A percentile compares a stretch with the other conserved stretches of the same genome.
Evolutionary conservation across 768 basidiomycete species (phyloP).

Genomic region (Psilocybe subaeruginosa): DNA sequence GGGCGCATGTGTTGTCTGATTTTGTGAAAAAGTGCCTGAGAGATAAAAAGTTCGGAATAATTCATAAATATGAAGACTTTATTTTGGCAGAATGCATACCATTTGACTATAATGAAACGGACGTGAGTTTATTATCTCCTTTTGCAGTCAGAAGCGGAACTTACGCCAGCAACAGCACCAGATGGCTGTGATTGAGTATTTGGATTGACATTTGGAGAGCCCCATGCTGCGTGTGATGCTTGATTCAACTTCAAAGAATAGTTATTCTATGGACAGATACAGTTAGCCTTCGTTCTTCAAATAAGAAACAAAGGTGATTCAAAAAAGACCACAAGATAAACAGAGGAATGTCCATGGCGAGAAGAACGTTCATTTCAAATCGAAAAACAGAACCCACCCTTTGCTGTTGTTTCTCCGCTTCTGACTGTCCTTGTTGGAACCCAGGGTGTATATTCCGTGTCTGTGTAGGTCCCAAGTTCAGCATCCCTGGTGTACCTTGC

Average conservation of each 20-base stretch:
- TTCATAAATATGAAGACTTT: conserved; percentile 11
- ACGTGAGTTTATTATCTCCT: conserved; percentile 6
- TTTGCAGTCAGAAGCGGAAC: conserved; percentile 15
- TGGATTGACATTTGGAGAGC: conserved; percentile 54
- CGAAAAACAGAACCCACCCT: conserved; percentile 51
- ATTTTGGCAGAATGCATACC: conserved; percentile 20
- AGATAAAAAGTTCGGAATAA: conserved; percentile 7
- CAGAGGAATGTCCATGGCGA: conserved; percentile 1
- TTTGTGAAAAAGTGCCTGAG: conserved; percentile 26
- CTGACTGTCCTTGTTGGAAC: conserved; percentile 60
- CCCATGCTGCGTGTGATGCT: conserved; percentile 67
- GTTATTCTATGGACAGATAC: conserved; percentile 45
- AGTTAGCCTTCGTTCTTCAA: conserved; percentile 16
- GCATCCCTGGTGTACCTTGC: conserved; percentile 65
- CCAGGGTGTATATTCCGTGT: conserved; percentile 52
- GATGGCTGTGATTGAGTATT: conserved; percentile 36
- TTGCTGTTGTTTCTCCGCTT: conserved; percentile 65
- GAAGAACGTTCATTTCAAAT: neutral
- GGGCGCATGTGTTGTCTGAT: conserved; percentile 28
- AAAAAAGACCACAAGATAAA: conserved; percentile 1
- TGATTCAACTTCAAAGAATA: conserved; percentile 68
- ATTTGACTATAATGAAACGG: conserved; percentile 26
- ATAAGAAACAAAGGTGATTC: conserved; percentile 7
- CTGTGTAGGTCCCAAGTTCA: conserved; percentile 53
- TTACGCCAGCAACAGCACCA: conserved; percentile 26